Evolutionary conservation across 306 rosid genomes (phyloP).

Genomic region (Cicer yamashitae): DNA sequence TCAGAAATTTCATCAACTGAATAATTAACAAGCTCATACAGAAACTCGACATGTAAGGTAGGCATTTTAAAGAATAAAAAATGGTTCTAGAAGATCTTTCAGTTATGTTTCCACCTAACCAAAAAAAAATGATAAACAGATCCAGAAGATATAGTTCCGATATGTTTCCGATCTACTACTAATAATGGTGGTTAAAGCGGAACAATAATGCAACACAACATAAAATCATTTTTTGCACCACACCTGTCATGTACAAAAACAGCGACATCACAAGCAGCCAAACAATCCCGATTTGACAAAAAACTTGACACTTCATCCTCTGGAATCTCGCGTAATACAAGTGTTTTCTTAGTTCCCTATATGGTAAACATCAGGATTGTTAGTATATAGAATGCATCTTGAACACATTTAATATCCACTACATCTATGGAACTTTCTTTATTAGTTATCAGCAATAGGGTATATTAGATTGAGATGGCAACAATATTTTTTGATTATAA

Average conservation of each 20-base stretch:
- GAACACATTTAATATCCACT: slow-evolving; percentile 17
- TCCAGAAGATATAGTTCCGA: slow-evolving; percentile 28
- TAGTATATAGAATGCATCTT: slow-evolving; percentile 40
- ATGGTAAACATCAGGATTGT: slow-evolving; percentile 45
- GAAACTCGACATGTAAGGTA: slow-evolving; percentile 37
- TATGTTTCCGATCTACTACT: slow-evolving; percentile 11
- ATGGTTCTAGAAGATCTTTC: slow-evolving; percentile 16
- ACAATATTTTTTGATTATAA: slow-evolving; percentile 40
- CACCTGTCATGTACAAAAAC: slow-evolving; percentile 87
- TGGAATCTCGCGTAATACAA: slow-evolving; percentile 83
- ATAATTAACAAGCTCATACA: slow-evolving; percentile 27
- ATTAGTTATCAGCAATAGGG: slow-evolving; percentile 1
- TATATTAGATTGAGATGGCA: slow-evolving; percentile 39
- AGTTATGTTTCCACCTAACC: slow-evolving; percentile 4
- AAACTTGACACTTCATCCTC: slow-evolving; percentile 62
- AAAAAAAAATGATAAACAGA: slow-evolving; percentile 4
- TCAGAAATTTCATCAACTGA: slow-evolving; percentile 1
- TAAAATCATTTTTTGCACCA: slow-evolving; percentile 41
- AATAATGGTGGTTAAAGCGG: slow-evolving; percentile 19
- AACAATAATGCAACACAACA: slow-evolving; percentile 28
- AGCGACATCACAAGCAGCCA: slow-evolving; percentile 91
- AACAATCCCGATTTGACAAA: slow-evolving; percentile 67
- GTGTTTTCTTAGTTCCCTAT: slow-evolving; percentile 72
- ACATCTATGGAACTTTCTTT: slow-evolving; percentile 22
- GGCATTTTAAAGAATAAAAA: slow-evolving; percentile 28